A percentile compares a stretch with the other conserved stretches of the same genome.
Evolutionary conservation across 495 filamentous ascomycete species (phyloP).

Genomic region (Articulospora tetracladia): DNA sequence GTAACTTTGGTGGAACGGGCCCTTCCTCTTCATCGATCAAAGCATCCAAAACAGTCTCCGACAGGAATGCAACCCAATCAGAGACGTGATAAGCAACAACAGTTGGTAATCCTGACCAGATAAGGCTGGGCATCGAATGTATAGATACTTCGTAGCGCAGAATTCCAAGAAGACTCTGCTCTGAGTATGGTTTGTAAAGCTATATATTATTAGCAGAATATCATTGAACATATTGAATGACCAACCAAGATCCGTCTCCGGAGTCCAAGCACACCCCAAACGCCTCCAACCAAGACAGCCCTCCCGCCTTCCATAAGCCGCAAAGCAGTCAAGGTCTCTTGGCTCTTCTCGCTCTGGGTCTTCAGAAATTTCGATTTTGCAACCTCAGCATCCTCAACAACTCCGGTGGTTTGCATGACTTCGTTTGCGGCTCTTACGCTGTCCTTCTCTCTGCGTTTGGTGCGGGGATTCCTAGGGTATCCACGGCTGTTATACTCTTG

Average conservation of each 20-base stretch:
- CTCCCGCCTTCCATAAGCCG: slow-evolving; percentile 34
- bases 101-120: slow-evolving; percentile 21
- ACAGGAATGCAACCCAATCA: slow-evolving; percentile 19
- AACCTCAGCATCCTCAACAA: slow-evolving; percentile 21
- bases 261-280: slow-evolving; percentile 51
- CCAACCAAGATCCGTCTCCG: slow-evolving; percentile 46
- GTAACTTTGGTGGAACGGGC: neutral
- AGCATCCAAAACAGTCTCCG: slow-evolving; percentile 13
- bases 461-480: slow-evolving; percentile 60
- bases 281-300: slow-evolving; percentile 33
- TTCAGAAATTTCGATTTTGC: slow-evolving; percentile 9
- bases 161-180: slow-evolving; percentile 35
- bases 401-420: slow-evolving; percentile 51
- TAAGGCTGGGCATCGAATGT: slow-evolving; percentile 24
- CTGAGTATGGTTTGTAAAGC: slow-evolving; percentile 44
- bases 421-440: slow-evolving; percentile 53
- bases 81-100: slow-evolving; percentile 20
- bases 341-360: slow-evolving; percentile 8
- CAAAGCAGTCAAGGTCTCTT: slow-evolving; percentile 32
- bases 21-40: slow-evolving; percentile 13
- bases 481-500: slow-evolving; percentile 72
- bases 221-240: neutral
- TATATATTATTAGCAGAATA: slow-evolving; percentile 13
- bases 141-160: slow-evolving; percentile 24
- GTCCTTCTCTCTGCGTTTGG: slow-evolving; percentile 43